Percentiles rank a stretch among this genome's conserved stretches.
Evolutionary conservation across 1,284 basidiomycete species (phyloP).

Genomic region (Malassezia pachydermatis): DNA sequence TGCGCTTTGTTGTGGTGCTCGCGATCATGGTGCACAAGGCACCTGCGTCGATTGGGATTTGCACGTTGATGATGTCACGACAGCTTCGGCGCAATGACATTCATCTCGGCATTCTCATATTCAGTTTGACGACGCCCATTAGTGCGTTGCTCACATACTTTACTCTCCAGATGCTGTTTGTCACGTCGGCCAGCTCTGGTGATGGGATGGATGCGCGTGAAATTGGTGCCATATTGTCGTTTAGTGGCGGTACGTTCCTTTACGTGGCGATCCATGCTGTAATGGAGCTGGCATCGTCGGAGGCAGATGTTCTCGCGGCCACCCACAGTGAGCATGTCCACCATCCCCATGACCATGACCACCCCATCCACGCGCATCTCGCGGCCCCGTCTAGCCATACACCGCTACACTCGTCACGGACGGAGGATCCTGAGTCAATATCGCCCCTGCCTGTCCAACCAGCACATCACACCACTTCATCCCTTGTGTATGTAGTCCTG

Average conservation of each 20-base stretch:
- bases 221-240: slow-evolving; percentile 64
- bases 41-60: slow-evolving; percentile 41
- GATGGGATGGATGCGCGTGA: slow-evolving; percentile 24
- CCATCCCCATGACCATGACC: slow-evolving; percentile 17
- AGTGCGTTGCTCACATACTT: slow-evolving; percentile 28
- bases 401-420: too few species aligned
- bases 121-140: slow-evolving; percentile 32
- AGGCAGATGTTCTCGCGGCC: neutral
- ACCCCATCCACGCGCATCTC: slow-evolving; percentile 15
- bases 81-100: slow-evolving; percentile 23
- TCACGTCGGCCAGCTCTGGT: neutral
- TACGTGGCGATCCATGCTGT: slow-evolving; percentile 68
- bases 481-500: slow-evolving; percentile 6
- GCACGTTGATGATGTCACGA: slow-evolving; percentile 40
- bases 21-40: slow-evolving; percentile 47
- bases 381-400: neutral
- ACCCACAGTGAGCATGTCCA: slow-evolving; percentile 4
- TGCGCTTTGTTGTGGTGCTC: slow-evolving; percentile 38
- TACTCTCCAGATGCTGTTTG: slow-evolving; percentile 5
- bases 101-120: slow-evolving; percentile 28
- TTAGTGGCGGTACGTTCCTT: slow-evolving; percentile 83
- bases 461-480: neutral
- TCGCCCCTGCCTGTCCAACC: too few species aligned
- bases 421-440: too few species aligned
- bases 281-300: slow-evolving; percentile 25